phyloP scores from a whole-genome alignment of 1,284 basidiomycete species.

The Pseudozyma tsukubaensis region DNA sequence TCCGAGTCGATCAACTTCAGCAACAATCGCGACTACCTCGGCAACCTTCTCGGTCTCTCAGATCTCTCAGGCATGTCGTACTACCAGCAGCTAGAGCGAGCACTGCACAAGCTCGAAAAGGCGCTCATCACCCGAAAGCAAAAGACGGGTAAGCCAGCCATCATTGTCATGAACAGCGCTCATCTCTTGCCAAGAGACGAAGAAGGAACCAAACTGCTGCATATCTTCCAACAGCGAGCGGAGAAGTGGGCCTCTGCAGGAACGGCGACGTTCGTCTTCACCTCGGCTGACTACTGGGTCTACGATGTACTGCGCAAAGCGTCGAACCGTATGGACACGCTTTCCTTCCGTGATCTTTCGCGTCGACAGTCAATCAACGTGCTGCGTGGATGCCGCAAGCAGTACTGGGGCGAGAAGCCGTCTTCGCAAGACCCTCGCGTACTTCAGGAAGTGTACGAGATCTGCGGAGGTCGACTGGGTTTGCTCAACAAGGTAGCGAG shows the following conservation, averaged over 20 bases:
- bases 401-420: slow-evolving; percentile 60
- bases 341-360: slow-evolving; percentile 60
- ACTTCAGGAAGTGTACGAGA: slow-evolving; percentile 61
- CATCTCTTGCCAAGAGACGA: slow-evolving; percentile 61
- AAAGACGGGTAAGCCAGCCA: slow-evolving; percentile 56
- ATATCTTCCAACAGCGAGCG: slow-evolving; percentile 64
- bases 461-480: slow-evolving; percentile 56
- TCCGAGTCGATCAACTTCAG: slow-evolving; percentile 62
- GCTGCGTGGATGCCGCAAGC: slow-evolving; percentile 52
- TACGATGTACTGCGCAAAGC: slow-evolving; percentile 60
- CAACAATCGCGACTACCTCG: slow-evolving; percentile 64
- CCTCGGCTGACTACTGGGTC: slow-evolving; percentile 61
- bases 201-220: slow-evolving; percentile 57
- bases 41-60: slow-evolving; percentile 60
- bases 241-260: slow-evolving; percentile 64
- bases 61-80: slow-evolving; percentile 60
- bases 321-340: slow-evolving; percentile 63
- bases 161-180: slow-evolving; percentile 64
- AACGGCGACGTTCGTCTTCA: slow-evolving; percentile 60
- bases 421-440: slow-evolving; percentile 37
- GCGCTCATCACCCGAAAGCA: slow-evolving; percentile 56
- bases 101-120: slow-evolving; percentile 62
- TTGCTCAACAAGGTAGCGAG: slow-evolving; percentile 61
- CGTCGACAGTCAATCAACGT: slow-evolving; percentile 57
- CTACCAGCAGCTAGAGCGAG: slow-evolving; percentile 60